Percentiles rank a stretch among this genome's conserved stretches.
Conservation (phyloP, 495 filamentous ascomycete species). For the Cercophora scortea region DNA sequence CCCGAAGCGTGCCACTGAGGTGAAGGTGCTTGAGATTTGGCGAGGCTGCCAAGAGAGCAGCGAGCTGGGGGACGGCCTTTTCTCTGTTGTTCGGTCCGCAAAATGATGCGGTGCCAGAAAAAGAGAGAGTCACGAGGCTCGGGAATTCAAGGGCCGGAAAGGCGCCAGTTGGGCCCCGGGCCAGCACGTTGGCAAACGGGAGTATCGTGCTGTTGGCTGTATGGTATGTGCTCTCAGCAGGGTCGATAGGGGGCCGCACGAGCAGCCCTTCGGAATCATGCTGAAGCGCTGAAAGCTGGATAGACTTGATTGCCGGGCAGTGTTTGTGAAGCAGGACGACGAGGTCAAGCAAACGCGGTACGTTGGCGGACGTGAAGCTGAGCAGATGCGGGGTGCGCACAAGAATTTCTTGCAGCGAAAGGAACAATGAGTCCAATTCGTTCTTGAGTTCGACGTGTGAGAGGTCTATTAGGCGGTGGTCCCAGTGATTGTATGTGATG, state of each 20-base stretch:
- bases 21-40: background rate
- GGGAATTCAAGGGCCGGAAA: background rate
- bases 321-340: background rate
- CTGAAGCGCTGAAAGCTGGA: background rate
- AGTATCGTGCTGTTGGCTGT: background rate
- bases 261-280: background rate
- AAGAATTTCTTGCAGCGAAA: background rate
- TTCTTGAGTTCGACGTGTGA: background rate
- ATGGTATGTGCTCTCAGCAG: background rate
- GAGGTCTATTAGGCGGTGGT: background rate
- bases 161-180: background rate
- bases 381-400: background rate
- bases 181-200: background rate
- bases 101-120: background rate
- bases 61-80: background rate
- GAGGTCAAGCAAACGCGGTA: background rate
- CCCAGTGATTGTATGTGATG: background rate
- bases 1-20: background rate
- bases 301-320: background rate
- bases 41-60: background rate
- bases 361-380: background rate
- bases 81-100: background rate
- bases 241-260: background rate
- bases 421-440: background rate
- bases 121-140: background rate